Conservation (phyloP, 2,329 filamentous ascomycete genomes). For the Xylariaceae sp. region DNA sequence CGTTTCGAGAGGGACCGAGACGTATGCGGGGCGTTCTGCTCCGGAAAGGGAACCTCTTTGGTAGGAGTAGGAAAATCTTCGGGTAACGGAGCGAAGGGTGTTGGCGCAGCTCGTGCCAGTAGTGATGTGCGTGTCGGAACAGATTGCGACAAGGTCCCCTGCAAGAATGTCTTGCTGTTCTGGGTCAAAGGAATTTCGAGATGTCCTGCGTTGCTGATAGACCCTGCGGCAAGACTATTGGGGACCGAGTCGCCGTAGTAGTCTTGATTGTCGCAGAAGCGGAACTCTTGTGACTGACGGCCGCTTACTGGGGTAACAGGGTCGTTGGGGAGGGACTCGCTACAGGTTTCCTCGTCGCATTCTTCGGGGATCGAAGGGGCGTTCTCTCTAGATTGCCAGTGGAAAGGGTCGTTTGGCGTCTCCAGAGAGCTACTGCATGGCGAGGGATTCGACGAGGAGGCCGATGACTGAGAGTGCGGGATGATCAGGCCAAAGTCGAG, state of each 20-base stretch:
- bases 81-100: conserved; percentile 9
- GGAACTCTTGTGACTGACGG: conserved; percentile 52
- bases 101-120: conserved; percentile 11
- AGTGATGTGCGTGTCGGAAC: conserved; percentile 8
- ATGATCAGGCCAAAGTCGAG: conserved; percentile 15
- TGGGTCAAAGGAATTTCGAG: conserved; percentile 19
- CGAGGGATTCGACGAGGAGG: conserved; percentile 25
- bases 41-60: conserved; percentile 17
- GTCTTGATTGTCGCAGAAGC: conserved; percentile 39
- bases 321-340: conserved; percentile 51
- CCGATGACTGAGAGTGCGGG: conserved; percentile 16
- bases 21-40: conserved; percentile 18
- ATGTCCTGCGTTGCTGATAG: conserved; percentile 21
- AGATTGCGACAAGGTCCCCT: conserved; percentile 12
- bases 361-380: conserved; percentile 51
- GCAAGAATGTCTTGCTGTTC: conserved; percentile 20
- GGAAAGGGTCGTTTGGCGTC: conserved; percentile 36
- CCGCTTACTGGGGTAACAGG: conserved; percentile 57
- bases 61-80: conserved; percentile 7
- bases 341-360: conserved; percentile 53
- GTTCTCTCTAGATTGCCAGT: conserved; percentile 46
- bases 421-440: conserved; percentile 26
- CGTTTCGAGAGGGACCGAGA: conserved; percentile 20
- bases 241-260: conserved; percentile 27
- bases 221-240: conserved; percentile 19